These are phyloP conservation scores for Oryza rufipogon DNA, from an alignment of 176 grass and related monocot species.

Conservation along the genomic window DNA sequence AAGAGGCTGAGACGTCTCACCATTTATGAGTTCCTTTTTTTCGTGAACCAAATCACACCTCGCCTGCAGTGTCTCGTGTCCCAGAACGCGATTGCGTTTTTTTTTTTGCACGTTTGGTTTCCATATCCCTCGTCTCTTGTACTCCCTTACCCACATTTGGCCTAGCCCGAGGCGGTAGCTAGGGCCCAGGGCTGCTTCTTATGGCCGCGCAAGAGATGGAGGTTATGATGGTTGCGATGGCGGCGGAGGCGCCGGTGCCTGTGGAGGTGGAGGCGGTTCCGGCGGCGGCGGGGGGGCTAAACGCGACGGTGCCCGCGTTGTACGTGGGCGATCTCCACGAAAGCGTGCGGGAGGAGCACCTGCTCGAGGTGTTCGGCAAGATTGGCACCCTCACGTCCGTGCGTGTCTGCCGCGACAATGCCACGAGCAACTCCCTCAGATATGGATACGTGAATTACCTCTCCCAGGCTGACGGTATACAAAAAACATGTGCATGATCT, in stretches of 20 bases:
- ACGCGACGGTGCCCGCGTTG: conserved; percentile 48
- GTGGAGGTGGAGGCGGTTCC: neutral
- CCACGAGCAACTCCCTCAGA: conserved; percentile 52
- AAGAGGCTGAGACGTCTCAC: conserved; percentile 10
- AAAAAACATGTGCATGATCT: neutral
- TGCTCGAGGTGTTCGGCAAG: conserved; percentile 54
- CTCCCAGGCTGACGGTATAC: conserved; percentile 54
- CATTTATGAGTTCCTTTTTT: neutral
- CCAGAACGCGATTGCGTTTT: neutral
- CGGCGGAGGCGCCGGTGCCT: neutral
- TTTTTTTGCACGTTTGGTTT: neutral
- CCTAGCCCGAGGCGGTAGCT: neutral
- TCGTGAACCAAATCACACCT: neutral
- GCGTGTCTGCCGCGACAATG: conserved; percentile 61
- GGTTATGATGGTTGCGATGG: neutral
- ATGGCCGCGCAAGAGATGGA: conserved; percentile 34
- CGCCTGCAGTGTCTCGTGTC: neutral
- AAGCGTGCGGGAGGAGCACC: conserved; percentile 45
- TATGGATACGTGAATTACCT: conserved; percentile 78
- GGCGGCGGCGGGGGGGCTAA: neutral
- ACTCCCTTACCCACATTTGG: neutral
- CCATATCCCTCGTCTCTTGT: neutral
- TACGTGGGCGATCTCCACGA: conserved; percentile 72
- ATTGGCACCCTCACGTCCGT: conserved; percentile 65
- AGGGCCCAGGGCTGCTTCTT: too few relatives aligned